Evolutionary conservation across 83 land plant genomes (phyloP), one percentile per base, ranked within the genome.

Genomic region (Diphasiastrum complanatum): DNA sequence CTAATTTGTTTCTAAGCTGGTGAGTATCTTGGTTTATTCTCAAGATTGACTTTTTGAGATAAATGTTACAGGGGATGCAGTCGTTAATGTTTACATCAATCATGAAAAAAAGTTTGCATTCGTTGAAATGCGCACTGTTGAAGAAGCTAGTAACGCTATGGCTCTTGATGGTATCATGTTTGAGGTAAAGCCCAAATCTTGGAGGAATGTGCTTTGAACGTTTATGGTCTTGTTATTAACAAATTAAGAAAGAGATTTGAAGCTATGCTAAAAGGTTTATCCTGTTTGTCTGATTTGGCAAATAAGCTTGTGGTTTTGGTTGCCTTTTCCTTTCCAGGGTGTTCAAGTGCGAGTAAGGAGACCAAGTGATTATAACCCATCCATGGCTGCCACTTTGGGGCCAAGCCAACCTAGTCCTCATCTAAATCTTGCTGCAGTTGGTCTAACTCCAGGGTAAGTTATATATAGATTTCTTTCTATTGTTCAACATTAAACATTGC

Each of bases 131-230:
- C 30, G 59, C n/a, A 55, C 59, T 1, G 59, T 55, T 55, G 59
- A 55, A 55, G 59, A 55, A 55, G 59, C 59, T 30, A 55, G 59
- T 19, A 55, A 55, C 31, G 59, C 59, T 8, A 55, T 55, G 59
- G 59, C 59, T 55, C 19, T 55, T 10, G 59, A 55, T 55, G 59
- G 59, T 11, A 55, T 55, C 34, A 55, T 55, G 6, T 55, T 55
- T 55, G 59, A 55, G 59, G 59, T 55, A 32, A 6, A 30, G 28
- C 34, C 5, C 59, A 55, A 30, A 55, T 14, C n/a, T 11, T n/a
- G n/a, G n/a, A n/a, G 43, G 12, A 38, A 8, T 14, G 8, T 38
- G 14, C 14, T 38, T 38, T 8, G 14, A 38, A 38, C 43, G 8
- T 38, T 8, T 14, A 38, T 38, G 43, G 12, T 14, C 8, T 38